A percentile compares a stretch with the other conserved stretches of the same genome.
Conservation (phyloP, 2,329 filamentous ascomycete genomes). For the Aspergillus sp. region DNA sequence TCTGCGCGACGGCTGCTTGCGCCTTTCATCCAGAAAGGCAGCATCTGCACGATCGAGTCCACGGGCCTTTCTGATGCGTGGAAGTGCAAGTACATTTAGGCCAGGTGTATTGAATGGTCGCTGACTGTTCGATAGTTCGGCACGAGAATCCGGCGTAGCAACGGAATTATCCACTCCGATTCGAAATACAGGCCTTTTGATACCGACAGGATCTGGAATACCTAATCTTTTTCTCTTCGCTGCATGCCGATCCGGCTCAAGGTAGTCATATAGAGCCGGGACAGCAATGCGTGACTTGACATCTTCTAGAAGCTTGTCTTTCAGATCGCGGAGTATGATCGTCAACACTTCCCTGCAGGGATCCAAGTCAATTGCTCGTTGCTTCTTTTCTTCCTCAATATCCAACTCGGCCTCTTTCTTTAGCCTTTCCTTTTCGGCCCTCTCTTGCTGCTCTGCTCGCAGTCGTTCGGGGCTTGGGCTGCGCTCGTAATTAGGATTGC, state of each 20-base stretch:
- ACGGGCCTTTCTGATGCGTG: constrained; percentile 67
- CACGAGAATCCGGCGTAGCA: constrained; percentile 57
- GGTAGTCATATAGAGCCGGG: constrained; percentile 71
- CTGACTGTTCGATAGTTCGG: constrained; percentile 36
- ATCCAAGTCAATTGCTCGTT: constrained; percentile 81
- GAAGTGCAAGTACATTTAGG: constrained; percentile 61
- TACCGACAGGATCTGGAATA: constrained; percentile 63
- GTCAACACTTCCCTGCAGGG: constrained; percentile 82
- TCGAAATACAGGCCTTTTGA: constrained; percentile 51
- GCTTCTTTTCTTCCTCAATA: constrained; percentile 82
- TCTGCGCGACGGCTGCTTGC: constrained; percentile 50
- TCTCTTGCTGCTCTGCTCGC: constrained; percentile 48
- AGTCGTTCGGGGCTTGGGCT: constrained; percentile 42
- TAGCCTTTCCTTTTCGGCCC: constrained; percentile 62
- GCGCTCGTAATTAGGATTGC: constrained; percentile 58
- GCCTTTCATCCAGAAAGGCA: constrained; percentile 65
- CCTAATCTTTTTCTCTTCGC: constrained; percentile 77
- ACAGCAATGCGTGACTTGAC: constrained; percentile 83
- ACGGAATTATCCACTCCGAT: constrained; percentile 57
- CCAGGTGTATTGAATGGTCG: constrained; percentile 28
- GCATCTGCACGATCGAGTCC: constrained; percentile 55
- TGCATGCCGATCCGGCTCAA: constrained; percentile 75
- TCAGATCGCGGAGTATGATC: constrained; percentile 72
- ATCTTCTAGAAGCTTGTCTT: constrained; percentile 81
- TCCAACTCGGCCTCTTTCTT: constrained; percentile 74